Conservation (phyloP, 768 basidiomycete species). For the Lactarius evosmus region DNA sequence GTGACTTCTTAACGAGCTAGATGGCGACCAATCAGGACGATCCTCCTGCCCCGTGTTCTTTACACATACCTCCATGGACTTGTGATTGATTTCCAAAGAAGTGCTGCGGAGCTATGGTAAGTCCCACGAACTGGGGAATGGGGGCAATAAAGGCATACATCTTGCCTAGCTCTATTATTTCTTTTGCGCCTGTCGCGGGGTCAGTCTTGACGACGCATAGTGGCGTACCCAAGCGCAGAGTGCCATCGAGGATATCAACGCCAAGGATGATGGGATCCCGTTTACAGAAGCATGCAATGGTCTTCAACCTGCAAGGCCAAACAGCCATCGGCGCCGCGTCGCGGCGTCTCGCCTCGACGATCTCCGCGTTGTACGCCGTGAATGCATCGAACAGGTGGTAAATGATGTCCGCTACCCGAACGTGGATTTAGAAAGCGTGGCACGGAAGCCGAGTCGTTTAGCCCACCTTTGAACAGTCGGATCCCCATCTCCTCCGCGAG, state of each 20-base stretch:
- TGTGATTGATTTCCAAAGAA: slow-evolving; percentile 97
- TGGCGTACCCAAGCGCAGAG: slow-evolving; percentile 88
- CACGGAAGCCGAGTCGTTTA: not conserved
- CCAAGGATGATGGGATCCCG: slow-evolving; percentile 97
- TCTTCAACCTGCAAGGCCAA: slow-evolving; percentile 94
- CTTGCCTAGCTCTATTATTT: slow-evolving; percentile 89
- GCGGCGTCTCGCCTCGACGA: slow-evolving; percentile 84
- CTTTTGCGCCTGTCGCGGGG: slow-evolving; percentile 81
- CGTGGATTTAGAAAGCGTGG: slow-evolving; percentile 4
- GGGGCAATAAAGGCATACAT: slow-evolving; percentile 55
- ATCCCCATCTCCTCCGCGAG: slow-evolving; percentile 94
- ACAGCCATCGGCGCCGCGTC: slow-evolving; percentile 94
- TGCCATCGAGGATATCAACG: slow-evolving; percentile 93
- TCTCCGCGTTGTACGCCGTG: slow-evolving; percentile 89
- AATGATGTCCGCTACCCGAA: slow-evolving; percentile 83
- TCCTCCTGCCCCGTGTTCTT: not conserved
- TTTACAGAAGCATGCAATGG: slow-evolving; percentile 91
- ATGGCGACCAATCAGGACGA: slow-evolving; percentile 4
- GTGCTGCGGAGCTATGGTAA: slow-evolving; percentile 51
- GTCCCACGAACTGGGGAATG: not conserved
- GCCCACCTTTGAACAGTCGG: slow-evolving; percentile 84
- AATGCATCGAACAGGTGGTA: slow-evolving; percentile 98
- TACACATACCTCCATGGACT: slow-evolving; percentile 64
- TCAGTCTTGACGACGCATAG: slow-evolving; percentile 94
- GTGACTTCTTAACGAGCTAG: slow-evolving; percentile 86